These are phyloP conservation scores for Crithidia fasciculata DNA, from an alignment of 208 protist genomes.

Conservation along the genomic window DNA sequence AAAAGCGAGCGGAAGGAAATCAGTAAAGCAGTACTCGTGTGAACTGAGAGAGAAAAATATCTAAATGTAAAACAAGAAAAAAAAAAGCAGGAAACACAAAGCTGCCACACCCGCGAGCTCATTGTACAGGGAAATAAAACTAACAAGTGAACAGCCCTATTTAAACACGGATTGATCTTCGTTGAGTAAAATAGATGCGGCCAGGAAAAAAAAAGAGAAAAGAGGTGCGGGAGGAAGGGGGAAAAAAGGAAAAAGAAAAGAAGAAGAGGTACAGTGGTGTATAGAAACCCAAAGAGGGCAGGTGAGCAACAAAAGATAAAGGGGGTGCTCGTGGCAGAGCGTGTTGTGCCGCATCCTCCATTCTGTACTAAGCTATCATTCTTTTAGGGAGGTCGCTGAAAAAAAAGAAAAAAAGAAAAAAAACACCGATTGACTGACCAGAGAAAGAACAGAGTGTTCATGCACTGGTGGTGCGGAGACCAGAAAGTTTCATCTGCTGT, in stretches of 20 bases:
- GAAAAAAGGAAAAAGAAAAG: conserved; percentile 12
- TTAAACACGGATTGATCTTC: no score
- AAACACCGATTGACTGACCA: background rate
- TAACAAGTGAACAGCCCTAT: no score
- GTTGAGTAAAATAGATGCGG: background rate
- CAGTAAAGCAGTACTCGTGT: no score
- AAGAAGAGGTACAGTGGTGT: conserved; percentile 3
- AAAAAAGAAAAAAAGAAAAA: conserved; percentile 4
- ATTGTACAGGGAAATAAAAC: conserved; percentile 6
- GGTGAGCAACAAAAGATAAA: background rate
- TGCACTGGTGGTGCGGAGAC: no score
- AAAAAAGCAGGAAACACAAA: background rate
- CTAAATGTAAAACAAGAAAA: background rate
- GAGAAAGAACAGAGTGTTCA: no score
- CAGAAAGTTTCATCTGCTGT: no score
- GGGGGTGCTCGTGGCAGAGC: background rate
- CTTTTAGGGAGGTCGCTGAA: background rate
- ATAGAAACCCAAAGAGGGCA: conserved; percentile 1
- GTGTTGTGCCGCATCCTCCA: no score
- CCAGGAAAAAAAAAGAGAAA: conserved; percentile 17
- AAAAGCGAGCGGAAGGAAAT: background rate
- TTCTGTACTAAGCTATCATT: no score
- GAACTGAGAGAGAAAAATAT: conserved; percentile 2
- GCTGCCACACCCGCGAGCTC: background rate
- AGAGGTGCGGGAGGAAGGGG: conserved; percentile 13